Conservation (phyloP, 176 grass and related monocot genomes). For the Phyllostachys edulis region DNA sequence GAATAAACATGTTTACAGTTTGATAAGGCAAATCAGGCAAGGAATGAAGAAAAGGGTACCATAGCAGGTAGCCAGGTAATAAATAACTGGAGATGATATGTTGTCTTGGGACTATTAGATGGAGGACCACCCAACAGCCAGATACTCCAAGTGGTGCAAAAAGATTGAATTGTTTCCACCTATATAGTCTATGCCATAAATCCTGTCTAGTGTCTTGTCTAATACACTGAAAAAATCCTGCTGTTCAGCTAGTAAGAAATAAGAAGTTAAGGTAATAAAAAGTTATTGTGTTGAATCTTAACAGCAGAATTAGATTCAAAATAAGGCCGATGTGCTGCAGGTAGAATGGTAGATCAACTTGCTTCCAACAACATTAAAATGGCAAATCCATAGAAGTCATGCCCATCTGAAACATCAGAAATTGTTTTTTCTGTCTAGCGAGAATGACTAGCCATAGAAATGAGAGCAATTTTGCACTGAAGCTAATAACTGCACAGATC, state of each 20-base stretch:
- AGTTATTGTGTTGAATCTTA: not conserved
- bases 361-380: not conserved
- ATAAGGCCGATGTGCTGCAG: not conserved
- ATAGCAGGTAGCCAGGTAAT: not conserved
- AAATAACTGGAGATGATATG: not conserved
- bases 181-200: not conserved
- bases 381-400: not conserved
- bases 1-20: constrained; percentile 9
- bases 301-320: not conserved
- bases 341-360: not conserved
- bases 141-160: not conserved
- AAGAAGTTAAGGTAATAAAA: not conserved
- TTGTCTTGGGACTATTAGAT: not conserved
- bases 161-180: not conserved
- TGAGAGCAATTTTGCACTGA: not conserved
- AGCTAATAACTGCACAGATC: not conserved
- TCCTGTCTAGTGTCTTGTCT: not conserved
- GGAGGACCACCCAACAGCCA: not conserved
- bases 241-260: not conserved
- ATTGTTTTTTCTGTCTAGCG: constrained; percentile 14
- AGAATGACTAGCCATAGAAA: not conserved
- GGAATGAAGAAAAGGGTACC: not conserved
- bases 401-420: constrained; percentile 3
- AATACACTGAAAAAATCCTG: not conserved
- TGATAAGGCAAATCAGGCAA: not conserved